Evolutionary conservation across 257 asterid genomes (phyloP), one percentile per base, ranked within the genome.

Genomic region (Nicotiana noctiflora): DNA sequence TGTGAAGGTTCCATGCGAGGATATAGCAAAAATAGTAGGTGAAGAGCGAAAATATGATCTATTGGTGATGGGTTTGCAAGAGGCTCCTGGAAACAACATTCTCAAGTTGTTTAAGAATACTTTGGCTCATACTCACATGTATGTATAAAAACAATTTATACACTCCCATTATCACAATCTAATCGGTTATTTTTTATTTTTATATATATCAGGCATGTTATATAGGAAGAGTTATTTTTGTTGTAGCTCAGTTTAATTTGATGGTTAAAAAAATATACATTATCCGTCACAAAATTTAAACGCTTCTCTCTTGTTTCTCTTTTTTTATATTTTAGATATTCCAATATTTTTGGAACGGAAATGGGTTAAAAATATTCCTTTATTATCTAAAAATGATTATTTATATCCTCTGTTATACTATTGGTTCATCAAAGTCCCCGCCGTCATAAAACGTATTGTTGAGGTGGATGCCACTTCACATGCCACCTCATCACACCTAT

Each of bases 11-110:
- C 78, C 79, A 5, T 55, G 84, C 40, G 93, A 91, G 77, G 97
- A 92, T 62, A 80, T 92, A 63, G 63, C 65, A 60, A 89, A 84
- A 81, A 79, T 92, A 77, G 90, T 91, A 17, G 91, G 90, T 14
- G 83, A 68, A 53, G 90, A 86, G 19, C 83, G 86, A 76, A 89
- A 88, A 82, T 90, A 82, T 37, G 94, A 91, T 82, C 82, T 92
- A 37, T 84, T 92, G 1, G 95, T 91, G 77, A 83, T 91, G 64
- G 97, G 97, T 37, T 85, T 92, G 86, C 97, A 92, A 78, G 97
- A 92, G 70, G 97, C 84, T 70, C 94, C 95, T 1, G 63, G 88
- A 4, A 67, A 49, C 19, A 88, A 92, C 53, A 72, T 92, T 76
- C 44, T 82, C 68, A 84, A 76, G 75, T 46, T 91, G 32, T 81